phyloP scores from a whole-genome alignment of 768 basidiomycete genomes.

The Rhodotorula babjevae region DNA sequence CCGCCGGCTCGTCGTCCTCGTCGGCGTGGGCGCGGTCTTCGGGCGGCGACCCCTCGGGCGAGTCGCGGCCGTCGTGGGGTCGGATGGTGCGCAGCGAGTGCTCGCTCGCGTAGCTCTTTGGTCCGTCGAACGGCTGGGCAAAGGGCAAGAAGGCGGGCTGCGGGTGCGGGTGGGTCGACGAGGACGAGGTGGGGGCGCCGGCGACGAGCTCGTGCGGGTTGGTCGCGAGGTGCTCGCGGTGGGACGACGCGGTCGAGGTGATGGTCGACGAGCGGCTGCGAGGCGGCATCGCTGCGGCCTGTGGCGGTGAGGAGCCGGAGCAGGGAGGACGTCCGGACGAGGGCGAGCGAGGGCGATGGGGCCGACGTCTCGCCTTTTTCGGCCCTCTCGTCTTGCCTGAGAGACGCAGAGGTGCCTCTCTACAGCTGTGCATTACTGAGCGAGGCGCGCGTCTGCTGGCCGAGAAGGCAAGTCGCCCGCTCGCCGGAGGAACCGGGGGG shows the following conservation, averaged over 20 bases:
- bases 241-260: background rate
- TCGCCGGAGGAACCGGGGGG: no score
- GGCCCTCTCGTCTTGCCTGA: no score
- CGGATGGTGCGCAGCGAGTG: constrained; percentile 5
- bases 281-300: background rate
- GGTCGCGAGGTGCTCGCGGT: background rate
- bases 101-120: constrained; percentile 27
- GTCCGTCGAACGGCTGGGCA: background rate
- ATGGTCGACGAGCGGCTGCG: constrained; percentile 1
- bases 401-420: no score
- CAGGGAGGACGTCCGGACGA: background rate
- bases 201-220: background rate
- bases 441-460: no score
- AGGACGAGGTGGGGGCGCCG: background rate
- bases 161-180: background rate
- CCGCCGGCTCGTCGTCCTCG: background rate
- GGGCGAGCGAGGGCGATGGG: background rate
- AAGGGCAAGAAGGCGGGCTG: background rate
- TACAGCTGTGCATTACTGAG: no score
- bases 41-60: no score
- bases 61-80: background rate
- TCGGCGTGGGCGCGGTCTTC: background rate
- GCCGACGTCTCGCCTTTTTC: background rate
- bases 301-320: background rate
- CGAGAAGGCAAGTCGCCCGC: no score